Conservation (phyloP, 257 asterid genomes). For the Salvia rosmarinus region DNA sequence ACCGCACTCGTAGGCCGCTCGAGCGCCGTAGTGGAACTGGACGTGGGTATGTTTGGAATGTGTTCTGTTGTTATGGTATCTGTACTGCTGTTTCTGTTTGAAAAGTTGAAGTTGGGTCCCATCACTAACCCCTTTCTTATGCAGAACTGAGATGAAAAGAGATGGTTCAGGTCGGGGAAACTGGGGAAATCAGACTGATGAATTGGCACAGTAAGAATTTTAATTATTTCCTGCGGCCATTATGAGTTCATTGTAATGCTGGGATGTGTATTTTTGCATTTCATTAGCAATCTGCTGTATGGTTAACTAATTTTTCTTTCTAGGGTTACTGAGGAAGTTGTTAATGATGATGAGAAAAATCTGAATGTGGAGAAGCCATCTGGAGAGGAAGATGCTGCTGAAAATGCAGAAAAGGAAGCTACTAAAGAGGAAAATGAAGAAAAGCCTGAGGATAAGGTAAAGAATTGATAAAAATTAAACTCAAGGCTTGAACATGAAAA, state of each 20-base stretch:
- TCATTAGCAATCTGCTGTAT: not conserved
- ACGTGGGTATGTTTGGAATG: constrained; percentile 53
- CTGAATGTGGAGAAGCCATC: constrained; percentile 58
- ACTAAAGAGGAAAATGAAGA: constrained; percentile 60
- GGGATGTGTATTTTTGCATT: not conserved
- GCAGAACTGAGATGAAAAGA: constrained; percentile 66
- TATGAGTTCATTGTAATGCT: not conserved
- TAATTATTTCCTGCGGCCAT: not conserved
- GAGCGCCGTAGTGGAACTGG: constrained; percentile 86
- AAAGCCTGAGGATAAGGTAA: constrained; percentile 81
- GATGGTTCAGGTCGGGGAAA: constrained; percentile 78
- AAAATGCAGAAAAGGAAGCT: constrained; percentile 60
- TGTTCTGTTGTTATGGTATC: not conserved
- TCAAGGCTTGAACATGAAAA: not conserved
- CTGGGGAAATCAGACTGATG: constrained; percentile 79
- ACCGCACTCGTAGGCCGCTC: constrained; percentile 60
- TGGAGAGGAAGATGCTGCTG: constrained; percentile 52
- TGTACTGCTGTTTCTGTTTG: not conserved
- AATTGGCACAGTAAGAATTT: constrained; percentile 61
- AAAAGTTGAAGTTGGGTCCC: not conserved
- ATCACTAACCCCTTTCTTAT: not conserved
- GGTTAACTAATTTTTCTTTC: not conserved
- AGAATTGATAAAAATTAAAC: not conserved
- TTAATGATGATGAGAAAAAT: constrained; percentile 60
- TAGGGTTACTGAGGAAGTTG: constrained; percentile 61